phyloP scores from a whole-genome alignment of 768 basidiomycete species.

The Trametopsis cervina region DNA sequence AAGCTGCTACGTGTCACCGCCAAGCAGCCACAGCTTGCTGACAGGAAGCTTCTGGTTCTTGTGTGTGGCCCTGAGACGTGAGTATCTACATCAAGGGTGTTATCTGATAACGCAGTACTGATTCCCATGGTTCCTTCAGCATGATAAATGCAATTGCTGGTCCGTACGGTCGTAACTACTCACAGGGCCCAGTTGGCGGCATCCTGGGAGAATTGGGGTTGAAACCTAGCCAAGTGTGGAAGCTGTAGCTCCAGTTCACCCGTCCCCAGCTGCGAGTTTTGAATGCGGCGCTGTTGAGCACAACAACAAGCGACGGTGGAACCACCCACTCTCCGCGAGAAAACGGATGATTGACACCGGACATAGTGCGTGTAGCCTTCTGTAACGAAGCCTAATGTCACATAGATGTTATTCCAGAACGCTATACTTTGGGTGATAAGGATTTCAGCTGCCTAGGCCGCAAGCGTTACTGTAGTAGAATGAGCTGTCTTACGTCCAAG shows the following conservation, averaged over 20 bases:
- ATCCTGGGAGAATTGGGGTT: slow-evolving; percentile 59
- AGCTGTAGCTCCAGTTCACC: slow-evolving; percentile 41
- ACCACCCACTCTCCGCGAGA: slow-evolving; percentile 4
- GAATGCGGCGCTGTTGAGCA: background rate
- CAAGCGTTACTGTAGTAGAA: background rate
- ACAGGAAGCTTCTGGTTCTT: slow-evolving; percentile 53
- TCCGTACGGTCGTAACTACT: slow-evolving; percentile 67
- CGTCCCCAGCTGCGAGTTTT: too few species aligned
- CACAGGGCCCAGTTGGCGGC: slow-evolving; percentile 68
- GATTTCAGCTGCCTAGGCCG: background rate
- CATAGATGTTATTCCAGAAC: too few species aligned
- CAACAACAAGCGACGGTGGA: too few species aligned
- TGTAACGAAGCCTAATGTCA: too few species aligned
- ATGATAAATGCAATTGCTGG: slow-evolving; percentile 75
- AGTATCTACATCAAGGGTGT: background rate
- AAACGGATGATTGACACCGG: background rate
- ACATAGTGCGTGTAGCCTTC: slow-evolving; percentile 1
- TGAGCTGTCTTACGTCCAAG: background rate
- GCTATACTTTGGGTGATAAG: background rate
- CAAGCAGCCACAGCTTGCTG: slow-evolving; percentile 15
- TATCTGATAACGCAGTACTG: slow-evolving; percentile 6
- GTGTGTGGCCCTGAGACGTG: slow-evolving; percentile 85
- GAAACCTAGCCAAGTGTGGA: slow-evolving; percentile 58
- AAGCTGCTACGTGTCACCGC: slow-evolving; percentile 14
- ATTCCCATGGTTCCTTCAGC: slow-evolving; percentile 30